Base-by-base conservation (phyloP, 2,329 filamentous ascomycete species). In the Grosmannia huntii region DNA sequence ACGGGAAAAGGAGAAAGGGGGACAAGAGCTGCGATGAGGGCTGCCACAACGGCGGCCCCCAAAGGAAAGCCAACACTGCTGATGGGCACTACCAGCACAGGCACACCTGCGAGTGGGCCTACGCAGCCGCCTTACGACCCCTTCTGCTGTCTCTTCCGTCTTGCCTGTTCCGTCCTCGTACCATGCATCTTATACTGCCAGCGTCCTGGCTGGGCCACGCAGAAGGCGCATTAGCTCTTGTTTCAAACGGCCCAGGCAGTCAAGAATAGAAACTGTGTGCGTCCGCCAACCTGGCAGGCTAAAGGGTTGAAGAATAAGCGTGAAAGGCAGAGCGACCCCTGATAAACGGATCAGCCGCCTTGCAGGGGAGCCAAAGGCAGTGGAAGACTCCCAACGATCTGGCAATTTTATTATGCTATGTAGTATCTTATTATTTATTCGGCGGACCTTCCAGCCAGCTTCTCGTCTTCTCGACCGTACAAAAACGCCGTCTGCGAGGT, bases 171-270 rank as follows among this genome's bases (percentile, higher is more conserved):
- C 9, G 50, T 53, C 16, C 9, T 21, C 28, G 28, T 33, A n/a
- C n/a, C n/a, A n/a, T n/a, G n/a, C n/a, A n/a, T n/a, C n/a, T n/a
- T n/a, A n/a, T n/a, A 21, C 28, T 53, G 50, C 27, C 50, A 33
- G 31, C 10, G 46, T 25, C 46, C 21, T 14, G 11, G 46, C 46
- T 38, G 12, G 21, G 19, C 33, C 19, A 23, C 52, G 27, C 28
- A n/a, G 27, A 28, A 11, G 27, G 27, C 50, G 52, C 52, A 53
- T 53, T 53, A 53, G 52, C 52, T 53, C 52, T 53, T 53, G 52
- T 53, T 53, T 53, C 50, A 52, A 52, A 36, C 50, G 28, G 19
- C 49, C 16, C 25, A 31, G 25, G 23, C 19, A 33, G 50, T 52
- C 50, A 28, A 23, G 28, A 31, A 52, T 31, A 52, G 27, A 52